Evolutionary conservation across 208 protist species (phyloP).

Genomic region (Leishmania arabica): DNA sequence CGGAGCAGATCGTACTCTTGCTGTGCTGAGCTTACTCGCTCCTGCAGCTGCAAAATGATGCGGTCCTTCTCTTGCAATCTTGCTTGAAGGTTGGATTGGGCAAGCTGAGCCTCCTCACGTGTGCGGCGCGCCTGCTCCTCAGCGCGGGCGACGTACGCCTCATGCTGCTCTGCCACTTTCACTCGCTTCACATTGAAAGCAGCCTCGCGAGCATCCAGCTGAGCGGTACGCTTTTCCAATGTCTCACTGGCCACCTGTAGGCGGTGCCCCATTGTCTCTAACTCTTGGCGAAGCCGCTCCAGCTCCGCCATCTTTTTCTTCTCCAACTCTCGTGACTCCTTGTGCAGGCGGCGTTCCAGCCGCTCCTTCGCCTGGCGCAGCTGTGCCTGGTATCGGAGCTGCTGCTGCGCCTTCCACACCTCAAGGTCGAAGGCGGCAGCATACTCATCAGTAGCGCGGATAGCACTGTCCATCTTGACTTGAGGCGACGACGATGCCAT

Average conservation of each 20-base stretch:
- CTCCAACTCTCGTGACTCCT: slow-evolving; percentile 38
- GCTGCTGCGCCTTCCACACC: slow-evolving; percentile 92
- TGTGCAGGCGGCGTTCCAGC: slow-evolving; percentile 50
- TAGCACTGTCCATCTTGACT: slow-evolving; percentile 16
- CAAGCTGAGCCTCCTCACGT: slow-evolving; percentile 52
- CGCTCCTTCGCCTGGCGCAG: slow-evolving; percentile 63
- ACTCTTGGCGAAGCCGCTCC: slow-evolving; percentile 52
- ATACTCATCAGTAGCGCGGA: slow-evolving; percentile 86
- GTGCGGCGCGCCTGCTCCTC: slow-evolving; percentile 60
- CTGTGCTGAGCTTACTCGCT: slow-evolving; percentile 51
- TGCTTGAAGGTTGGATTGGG: slow-evolving; percentile 48
- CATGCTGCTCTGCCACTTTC: slow-evolving; percentile 82
- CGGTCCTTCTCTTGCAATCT: slow-evolving; percentile 64
- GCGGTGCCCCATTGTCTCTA: slow-evolving; percentile 68
- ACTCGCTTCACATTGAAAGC: slow-evolving; percentile 71
- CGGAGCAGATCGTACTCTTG: slow-evolving; percentile 75
- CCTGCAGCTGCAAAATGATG: slow-evolving; percentile 44
- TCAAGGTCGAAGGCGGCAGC: slow-evolving; percentile 88
- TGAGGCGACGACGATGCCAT: slow-evolving; percentile 19
- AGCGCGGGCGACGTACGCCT: slow-evolving; percentile 59
- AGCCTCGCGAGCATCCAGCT: slow-evolving; percentile 80
- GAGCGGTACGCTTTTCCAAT: slow-evolving; percentile 52
- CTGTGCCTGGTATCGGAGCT: slow-evolving; percentile 67
- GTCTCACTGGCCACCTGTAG: slow-evolving; percentile 59
- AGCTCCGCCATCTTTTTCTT: slow-evolving; percentile 43